Evolutionary conservation across 768 basidiomycete species (phyloP).

Genomic region (Leucocoprinus leucothites): DNA sequence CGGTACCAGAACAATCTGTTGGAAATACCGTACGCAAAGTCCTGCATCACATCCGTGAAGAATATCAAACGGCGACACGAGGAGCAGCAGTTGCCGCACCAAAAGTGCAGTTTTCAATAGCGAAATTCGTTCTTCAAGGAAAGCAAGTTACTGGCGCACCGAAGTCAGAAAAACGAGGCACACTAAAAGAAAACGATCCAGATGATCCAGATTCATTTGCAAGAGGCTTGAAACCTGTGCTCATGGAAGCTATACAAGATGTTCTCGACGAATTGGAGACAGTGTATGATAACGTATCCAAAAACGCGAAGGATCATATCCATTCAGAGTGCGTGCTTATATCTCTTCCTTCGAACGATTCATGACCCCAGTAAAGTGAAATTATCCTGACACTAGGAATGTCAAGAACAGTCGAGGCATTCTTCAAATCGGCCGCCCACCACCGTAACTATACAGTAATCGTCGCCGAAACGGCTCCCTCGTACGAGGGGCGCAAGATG

Average conservation of each 20-base stretch:
- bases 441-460: constrained; percentile 94
- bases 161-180: constrained; percentile 51
- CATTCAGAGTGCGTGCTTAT: constrained; percentile 82
- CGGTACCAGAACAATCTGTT: constrained; percentile 78
- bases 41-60: constrained; percentile 91
- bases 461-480: constrained; percentile 92
- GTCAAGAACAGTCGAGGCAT: constrained; percentile 91
- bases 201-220: constrained; percentile 81
- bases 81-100: constrained; percentile 35
- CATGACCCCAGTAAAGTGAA: constrained; percentile 53
- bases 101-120: constrained; percentile 59
- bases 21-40: constrained; percentile 94
- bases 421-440: constrained; percentile 87
- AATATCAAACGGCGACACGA: constrained; percentile 79
- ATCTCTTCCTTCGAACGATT: background rate
- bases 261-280: constrained; percentile 95
- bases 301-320: constrained; percentile 92
- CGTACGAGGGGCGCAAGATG: constrained; percentile 84
- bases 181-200: constrained; percentile 65
- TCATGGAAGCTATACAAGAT: constrained; percentile 97
- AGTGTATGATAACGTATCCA: constrained; percentile 92
- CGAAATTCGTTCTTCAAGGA: constrained; percentile 80
- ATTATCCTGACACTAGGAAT: constrained; percentile 83
- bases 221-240: constrained; percentile 78
- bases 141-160: constrained; percentile 37